Conservation (phyloP, 208 protist genomes). For the Trypanosoma platydactyli region DNA sequence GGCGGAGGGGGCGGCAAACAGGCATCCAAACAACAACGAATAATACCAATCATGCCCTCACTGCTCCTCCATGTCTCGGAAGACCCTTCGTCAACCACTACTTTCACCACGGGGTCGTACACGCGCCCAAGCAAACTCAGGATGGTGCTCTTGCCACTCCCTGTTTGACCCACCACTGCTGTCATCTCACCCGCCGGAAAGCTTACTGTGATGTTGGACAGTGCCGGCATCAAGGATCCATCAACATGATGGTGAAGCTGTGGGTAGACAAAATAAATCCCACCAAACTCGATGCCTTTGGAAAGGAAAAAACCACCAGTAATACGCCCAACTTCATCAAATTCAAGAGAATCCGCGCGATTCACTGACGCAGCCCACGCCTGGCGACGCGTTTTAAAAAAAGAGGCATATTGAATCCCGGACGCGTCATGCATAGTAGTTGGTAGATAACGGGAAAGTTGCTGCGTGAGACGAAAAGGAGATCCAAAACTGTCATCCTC, state of each 20-base stretch:
- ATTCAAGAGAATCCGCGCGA: slow-evolving; percentile 20
- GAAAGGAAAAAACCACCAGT: slow-evolving; percentile 44
- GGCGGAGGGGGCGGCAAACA: slow-evolving; percentile 3
- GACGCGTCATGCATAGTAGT: slow-evolving; percentile 32
- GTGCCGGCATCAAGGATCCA: slow-evolving; percentile 21
- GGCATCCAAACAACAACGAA: slow-evolving; percentile 35
- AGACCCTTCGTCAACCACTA: slow-evolving; percentile 22
- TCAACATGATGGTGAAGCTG: slow-evolving; percentile 43
- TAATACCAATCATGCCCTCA: slow-evolving; percentile 31
- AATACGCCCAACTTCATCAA: slow-evolving; percentile 46
- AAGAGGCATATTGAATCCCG: slow-evolving; percentile 16
- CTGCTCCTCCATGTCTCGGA: slow-evolving; percentile 21
- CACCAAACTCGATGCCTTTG: slow-evolving; percentile 40
- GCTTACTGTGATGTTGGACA: slow-evolving; percentile 29
- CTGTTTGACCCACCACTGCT: slow-evolving; percentile 70
- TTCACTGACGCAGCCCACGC: slow-evolving; percentile 23
- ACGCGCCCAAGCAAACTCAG: slow-evolving; percentile 63
- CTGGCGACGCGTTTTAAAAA: slow-evolving; percentile 21
- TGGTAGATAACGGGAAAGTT: slow-evolving; percentile 30
- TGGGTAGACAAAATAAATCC: slow-evolving; percentile 71
- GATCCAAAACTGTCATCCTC: slow-evolving; percentile 14
- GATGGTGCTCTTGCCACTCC: slow-evolving; percentile 82
- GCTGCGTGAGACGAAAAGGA: slow-evolving; percentile 24
- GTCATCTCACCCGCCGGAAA: slow-evolving; percentile 40
- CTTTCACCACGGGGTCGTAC: slow-evolving; percentile 59